Evolutionary conservation across 306 rosid species (phyloP).

Genomic region (Luffa aegyptiaca): DNA sequence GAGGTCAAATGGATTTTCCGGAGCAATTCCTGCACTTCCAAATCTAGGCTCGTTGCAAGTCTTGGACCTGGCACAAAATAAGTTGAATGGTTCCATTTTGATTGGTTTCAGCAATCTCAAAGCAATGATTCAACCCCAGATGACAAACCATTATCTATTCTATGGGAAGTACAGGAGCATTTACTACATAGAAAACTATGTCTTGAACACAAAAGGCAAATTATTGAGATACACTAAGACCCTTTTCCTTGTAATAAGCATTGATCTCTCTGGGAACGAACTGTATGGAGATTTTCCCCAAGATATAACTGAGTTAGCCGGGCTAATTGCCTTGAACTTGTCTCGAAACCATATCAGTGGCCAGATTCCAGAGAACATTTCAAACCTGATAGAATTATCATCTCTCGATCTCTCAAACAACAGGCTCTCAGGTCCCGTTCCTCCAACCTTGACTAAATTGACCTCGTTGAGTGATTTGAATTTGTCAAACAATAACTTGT

Average conservation of each 20-base stretch:
- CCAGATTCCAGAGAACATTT: slow-evolving; percentile 19
- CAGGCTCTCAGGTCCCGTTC: slow-evolving; percentile 24
- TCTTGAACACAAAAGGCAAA: slow-evolving; percentile 8
- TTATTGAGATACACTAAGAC: slow-evolving; percentile 14
- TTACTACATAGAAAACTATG: slow-evolving; percentile 8
- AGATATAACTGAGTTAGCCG: slow-evolving; percentile 26
- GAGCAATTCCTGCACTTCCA: slow-evolving; percentile 21
- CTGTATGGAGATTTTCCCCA: slow-evolving; percentile 26
- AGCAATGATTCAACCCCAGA: slow-evolving; percentile 10
- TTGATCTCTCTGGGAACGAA: slow-evolving; percentile 38
- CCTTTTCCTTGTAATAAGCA: slow-evolving; percentile 29
- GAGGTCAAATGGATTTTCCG: slow-evolving; percentile 33
- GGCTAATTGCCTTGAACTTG: slow-evolving; percentile 27
- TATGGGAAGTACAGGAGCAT: background rate
- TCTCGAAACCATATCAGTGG: slow-evolving; percentile 34
- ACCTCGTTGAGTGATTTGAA: slow-evolving; percentile 28
- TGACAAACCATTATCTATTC: background rate
- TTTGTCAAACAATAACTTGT: slow-evolving; percentile 25
- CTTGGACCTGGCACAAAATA: slow-evolving; percentile 32
- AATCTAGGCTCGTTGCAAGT: slow-evolving; percentile 31
- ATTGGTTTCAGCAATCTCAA: slow-evolving; percentile 15
- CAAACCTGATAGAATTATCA: slow-evolving; percentile 18
- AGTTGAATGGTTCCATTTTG: slow-evolving; percentile 27
- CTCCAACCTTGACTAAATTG: slow-evolving; percentile 23
- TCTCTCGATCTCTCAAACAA: slow-evolving; percentile 41